A percentile compares a stretch with the other conserved stretches of the same genome.
Evolutionary conservation across 768 basidiomycete species (phyloP).

Genomic region (Pluteus cervinus): DNA sequence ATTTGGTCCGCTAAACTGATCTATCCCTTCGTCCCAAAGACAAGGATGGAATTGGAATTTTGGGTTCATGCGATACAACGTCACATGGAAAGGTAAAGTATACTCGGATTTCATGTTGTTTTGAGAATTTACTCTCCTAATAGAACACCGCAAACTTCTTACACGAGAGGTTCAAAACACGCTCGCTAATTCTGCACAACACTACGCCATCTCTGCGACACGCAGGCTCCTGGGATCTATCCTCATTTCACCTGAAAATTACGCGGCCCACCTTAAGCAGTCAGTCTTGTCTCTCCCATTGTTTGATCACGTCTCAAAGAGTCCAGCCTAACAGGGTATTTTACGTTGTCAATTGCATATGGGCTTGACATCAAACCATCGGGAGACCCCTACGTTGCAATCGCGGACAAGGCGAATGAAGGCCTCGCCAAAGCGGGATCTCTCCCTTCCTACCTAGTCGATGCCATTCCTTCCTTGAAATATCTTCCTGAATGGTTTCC

Average conservation of each 20-base stretch:
- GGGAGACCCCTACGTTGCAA: conserved; percentile 28
- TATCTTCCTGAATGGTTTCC: conserved; percentile 34
- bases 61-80: conserved; percentile 23
- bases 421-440: conserved; percentile 23
- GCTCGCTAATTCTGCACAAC: conserved; percentile 19
- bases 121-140: too few relatives aligned
- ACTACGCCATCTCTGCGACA: conserved; percentile 18
- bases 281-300: conserved; percentile 12
- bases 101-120: too few relatives aligned
- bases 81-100: conserved; percentile 21
- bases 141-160: too few relatives aligned
- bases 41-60: conserved; percentile 29
- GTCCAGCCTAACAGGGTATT: conserved; percentile 22
- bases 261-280: conserved; percentile 21
- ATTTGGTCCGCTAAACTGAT: too few relatives aligned
- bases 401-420: conserved; percentile 17
- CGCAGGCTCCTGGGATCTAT: conserved; percentile 18
- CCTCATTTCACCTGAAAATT: conserved; percentile 20
- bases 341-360: conserved; percentile 33
- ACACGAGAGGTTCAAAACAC: conserved; percentile 30
- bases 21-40: too few relatives aligned
- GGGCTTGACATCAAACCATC: conserved; percentile 29
- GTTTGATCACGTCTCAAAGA: background rate
- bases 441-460: conserved; percentile 35
- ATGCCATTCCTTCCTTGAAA: conserved; percentile 25